Percentiles rank a stretch among this genome's conserved stretches.
Evolutionary conservation across 148 eudicot genomes (phyloP).

Genomic region (Fallopia convolvulus): DNA sequence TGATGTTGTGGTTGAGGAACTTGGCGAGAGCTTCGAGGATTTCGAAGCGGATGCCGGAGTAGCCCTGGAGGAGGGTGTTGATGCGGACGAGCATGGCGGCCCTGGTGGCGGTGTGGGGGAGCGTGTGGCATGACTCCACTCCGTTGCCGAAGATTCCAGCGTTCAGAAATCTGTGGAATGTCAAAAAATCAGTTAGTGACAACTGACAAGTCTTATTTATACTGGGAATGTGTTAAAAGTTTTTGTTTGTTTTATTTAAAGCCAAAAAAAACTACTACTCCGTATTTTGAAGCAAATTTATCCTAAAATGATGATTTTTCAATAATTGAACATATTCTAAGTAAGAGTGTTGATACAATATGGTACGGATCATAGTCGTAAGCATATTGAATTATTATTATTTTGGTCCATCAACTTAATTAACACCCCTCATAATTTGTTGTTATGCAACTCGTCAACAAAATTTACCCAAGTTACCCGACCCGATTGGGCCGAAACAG

Average conservation of each 20-base stretch:
- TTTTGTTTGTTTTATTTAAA: too few species aligned
- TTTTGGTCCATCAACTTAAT: not conserved
- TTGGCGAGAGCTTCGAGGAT: constrained; percentile 24
- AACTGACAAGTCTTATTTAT: not conserved
- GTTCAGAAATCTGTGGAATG: constrained; percentile 19
- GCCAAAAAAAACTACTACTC: too few species aligned
- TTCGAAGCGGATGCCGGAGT: constrained; percentile 28
- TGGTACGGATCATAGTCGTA: not conserved
- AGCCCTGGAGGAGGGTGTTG: constrained; percentile 32
- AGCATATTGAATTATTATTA: not conserved
- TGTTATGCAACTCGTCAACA: too few species aligned
- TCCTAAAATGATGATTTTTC: too few species aligned
- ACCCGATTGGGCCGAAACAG: not conserved
- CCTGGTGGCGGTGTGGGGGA: constrained; percentile 23
- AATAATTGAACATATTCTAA: too few species aligned
- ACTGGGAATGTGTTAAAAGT: not conserved
- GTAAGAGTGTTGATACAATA: not conserved
- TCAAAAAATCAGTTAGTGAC: too few species aligned
- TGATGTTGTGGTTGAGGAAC: constrained; percentile 28
- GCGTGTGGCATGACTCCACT: constrained; percentile 21
- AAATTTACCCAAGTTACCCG: too few species aligned
- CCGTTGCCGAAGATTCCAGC: constrained; percentile 28
- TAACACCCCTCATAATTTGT: too few species aligned
- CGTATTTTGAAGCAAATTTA: too few species aligned
- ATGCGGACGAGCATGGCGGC: constrained; percentile 30